phyloP scores from a whole-genome alignment of 2,329 filamentous ascomycete genomes.

The Rutstroemia sp. region DNA sequence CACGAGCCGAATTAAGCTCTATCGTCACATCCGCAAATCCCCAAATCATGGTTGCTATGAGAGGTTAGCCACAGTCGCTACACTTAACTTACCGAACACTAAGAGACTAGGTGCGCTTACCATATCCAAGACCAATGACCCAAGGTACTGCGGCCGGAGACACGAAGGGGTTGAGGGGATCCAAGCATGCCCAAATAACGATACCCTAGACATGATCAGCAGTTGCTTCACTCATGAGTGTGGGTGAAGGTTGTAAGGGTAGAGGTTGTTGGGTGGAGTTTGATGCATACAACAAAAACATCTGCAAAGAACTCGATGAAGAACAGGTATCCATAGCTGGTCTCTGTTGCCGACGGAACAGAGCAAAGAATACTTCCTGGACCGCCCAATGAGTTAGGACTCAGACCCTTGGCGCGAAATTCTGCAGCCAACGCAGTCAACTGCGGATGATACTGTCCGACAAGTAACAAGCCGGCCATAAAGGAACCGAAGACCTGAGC shows the following conservation, averaged over 20 bases:
- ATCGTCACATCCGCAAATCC: conserved; percentile 48
- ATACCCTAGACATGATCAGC: conserved; percentile 29
- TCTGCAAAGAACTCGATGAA: conserved; percentile 53
- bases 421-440: conserved; percentile 35
- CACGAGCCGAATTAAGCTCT: conserved; percentile 49
- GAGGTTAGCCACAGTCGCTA: conserved; percentile 25
- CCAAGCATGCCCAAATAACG: conserved; percentile 49
- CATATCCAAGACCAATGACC: conserved; percentile 45
- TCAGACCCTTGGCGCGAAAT: conserved; percentile 25
- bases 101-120: conserved; percentile 26
- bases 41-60: conserved; percentile 35
- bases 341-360: conserved; percentile 43
- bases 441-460: conserved; percentile 49
- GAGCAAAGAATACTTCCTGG: conserved; percentile 48
- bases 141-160: conserved; percentile 40
- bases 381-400: conserved; percentile 38
- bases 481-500: conserved; percentile 50
- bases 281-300: conserved; percentile 37
- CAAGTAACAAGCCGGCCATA: conserved; percentile 45
- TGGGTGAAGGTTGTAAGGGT: too few relatives aligned
- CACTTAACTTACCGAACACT: neutral
- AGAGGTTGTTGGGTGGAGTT: neutral
- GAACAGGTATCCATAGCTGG: conserved; percentile 48
- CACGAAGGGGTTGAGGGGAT: conserved; percentile 52
- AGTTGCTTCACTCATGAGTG: neutral